phyloP scores from a whole-genome alignment of 2,329 filamentous ascomycete species.

The Claviceps capensis region DNA sequence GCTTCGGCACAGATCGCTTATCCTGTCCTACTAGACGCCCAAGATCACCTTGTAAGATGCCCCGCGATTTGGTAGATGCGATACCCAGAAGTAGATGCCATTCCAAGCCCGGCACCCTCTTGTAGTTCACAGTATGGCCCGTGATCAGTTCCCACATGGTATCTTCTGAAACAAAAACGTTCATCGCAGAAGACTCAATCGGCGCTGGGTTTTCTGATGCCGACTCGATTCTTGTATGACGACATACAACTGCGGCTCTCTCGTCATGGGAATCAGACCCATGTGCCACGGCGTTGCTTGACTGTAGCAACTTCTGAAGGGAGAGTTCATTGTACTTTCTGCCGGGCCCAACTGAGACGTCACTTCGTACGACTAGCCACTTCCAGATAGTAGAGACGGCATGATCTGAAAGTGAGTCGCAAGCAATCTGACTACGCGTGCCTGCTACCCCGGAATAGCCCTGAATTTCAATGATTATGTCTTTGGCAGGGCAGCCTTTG shows the following conservation, averaged over 20 bases:
- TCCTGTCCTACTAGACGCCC: slow-evolving; percentile 45
- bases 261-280: neutral
- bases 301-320: slow-evolving; percentile 17
- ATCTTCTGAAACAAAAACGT: slow-evolving; percentile 37
- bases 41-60: slow-evolving; percentile 48
- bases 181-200: neutral
- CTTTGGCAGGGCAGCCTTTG: slow-evolving; percentile 19
- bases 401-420: slow-evolving; percentile 11
- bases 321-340: slow-evolving; percentile 25
- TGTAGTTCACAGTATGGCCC: slow-evolving; percentile 44
- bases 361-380: slow-evolving; percentile 21
- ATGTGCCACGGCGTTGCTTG: neutral
- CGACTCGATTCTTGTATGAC: neutral
- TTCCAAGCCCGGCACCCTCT: slow-evolving; percentile 42
- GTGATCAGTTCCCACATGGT: slow-evolving; percentile 46
- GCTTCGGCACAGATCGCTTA: slow-evolving; percentile 48
- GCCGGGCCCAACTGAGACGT: slow-evolving; percentile 21
- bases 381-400: slow-evolving; percentile 21
- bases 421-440: slow-evolving; percentile 5
- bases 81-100: slow-evolving; percentile 46
- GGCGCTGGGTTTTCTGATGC: neutral
- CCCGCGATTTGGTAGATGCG: slow-evolving; percentile 36
- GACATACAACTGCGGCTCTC: neutral
- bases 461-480: slow-evolving; percentile 19
- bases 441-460: slow-evolving; percentile 11